Conservation (phyloP, 805 yeast species). For the Wickerhamia fluorescens region DNA sequence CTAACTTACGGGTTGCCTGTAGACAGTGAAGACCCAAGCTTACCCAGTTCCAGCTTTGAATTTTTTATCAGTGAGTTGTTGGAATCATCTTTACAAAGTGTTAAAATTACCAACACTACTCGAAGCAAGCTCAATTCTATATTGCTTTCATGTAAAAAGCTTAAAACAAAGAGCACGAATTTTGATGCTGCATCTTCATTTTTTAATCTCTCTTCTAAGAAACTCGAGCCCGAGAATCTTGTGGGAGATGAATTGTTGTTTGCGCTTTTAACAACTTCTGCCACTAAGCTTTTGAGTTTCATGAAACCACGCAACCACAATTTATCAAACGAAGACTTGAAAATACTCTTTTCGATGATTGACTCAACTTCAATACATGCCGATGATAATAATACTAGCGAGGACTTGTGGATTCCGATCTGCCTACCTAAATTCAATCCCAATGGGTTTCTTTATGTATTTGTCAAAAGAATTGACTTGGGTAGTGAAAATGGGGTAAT, state of each 20-base stretch:
- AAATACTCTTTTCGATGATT: conserved; percentile 64
- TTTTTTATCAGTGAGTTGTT: conserved; percentile 23
- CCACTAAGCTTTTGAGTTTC: conserved; percentile 59
- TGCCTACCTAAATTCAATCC: conserved; percentile 88
- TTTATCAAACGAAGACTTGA: conserved; percentile 75
- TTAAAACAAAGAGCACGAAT: conserved; percentile 7
- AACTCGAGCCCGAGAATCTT: conserved; percentile 3
- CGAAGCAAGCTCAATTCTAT: conserved; percentile 54
- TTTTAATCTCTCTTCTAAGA: neutral
- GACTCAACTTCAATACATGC: conserved; percentile 37
- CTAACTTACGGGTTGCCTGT: conserved; percentile 26
- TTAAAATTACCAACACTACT: conserved; percentile 46
- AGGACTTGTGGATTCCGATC: conserved; percentile 89
- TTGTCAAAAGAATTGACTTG: conserved; percentile 40
- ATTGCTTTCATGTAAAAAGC: conserved; percentile 29
- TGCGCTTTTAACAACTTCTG: conserved; percentile 56
- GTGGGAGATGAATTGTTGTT: conserved; percentile 52
- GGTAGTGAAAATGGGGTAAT: conserved; percentile 5
- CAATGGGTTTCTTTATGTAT: conserved; percentile 80
- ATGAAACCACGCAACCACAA: conserved; percentile 74
- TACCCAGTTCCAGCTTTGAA: conserved; percentile 14
- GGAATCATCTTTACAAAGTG: conserved; percentile 21
- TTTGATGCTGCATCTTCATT: too few relatives aligned
- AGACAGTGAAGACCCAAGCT: conserved; percentile 2
- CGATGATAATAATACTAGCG: conserved; percentile 27